A percentile compares a stretch with the other conserved stretches of the same genome.
These are phyloP conservation scores for Coniophora puteana DNA, from an alignment of 1,284 basidiomycete genomes.

Conservation along the genomic window DNA sequence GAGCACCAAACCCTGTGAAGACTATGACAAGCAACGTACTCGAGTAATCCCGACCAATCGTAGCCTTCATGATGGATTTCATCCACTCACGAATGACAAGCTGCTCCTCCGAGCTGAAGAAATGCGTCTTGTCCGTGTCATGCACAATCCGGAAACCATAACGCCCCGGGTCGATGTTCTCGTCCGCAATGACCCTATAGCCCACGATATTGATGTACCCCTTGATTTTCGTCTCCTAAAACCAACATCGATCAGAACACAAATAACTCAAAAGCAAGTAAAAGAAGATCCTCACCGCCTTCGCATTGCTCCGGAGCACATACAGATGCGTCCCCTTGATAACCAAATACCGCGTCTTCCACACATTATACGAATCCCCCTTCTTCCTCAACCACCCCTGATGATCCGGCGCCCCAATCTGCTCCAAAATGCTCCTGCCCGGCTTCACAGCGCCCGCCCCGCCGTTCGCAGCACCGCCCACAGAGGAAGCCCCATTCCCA, in stretches of 20 bases:
- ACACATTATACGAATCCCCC: constrained; percentile 89
- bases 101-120: constrained; percentile 90
- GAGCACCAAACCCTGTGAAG: too few relatives aligned
- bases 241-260: background rate
- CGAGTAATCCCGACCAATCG: constrained; percentile 89
- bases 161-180: constrained; percentile 86
- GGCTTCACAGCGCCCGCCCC: constrained; percentile 44
- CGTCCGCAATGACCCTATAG: constrained; percentile 92
- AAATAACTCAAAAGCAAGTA: background rate
- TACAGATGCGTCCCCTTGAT: constrained; percentile 92
- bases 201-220: constrained; percentile 91
- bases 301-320: constrained; percentile 70
- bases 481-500: constrained; percentile 1
- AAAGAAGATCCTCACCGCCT: constrained; percentile 46
- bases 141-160: constrained; percentile 97
- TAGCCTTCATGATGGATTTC: constrained; percentile 99
- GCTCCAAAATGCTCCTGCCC: constrained; percentile 74
- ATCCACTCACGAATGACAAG: constrained; percentile 90
- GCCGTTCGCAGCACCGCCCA: constrained; percentile 6
- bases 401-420: constrained; percentile 87
- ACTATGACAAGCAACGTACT: constrained; percentile 46
- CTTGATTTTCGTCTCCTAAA: constrained; percentile 89
- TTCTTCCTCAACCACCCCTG: constrained; percentile 95
- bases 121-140: constrained; percentile 84
- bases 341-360: constrained; percentile 94